Percentiles rank a stretch among this genome's conserved stretches.
Conservation (phyloP, 2,329 filamentous ascomycete species). For the Chrysoporthe cubensis region DNA sequence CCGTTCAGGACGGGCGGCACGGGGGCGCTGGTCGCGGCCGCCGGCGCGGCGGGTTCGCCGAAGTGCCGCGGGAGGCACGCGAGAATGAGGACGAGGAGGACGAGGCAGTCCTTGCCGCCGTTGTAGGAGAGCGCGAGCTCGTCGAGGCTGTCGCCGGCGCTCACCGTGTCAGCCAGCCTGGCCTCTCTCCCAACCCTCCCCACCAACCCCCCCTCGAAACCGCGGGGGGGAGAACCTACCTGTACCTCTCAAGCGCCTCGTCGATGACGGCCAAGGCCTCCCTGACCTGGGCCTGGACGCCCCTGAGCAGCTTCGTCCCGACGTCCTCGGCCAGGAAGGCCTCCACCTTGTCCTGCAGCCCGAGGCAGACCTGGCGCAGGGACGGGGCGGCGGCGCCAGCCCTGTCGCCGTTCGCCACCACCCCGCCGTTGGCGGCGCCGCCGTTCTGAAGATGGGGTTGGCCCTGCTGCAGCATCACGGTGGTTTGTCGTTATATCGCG, state of each 20-base stretch:
- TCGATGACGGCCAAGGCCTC: slow-evolving; percentile 74
- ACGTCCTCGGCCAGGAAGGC: slow-evolving; percentile 67
- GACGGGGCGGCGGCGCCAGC: slow-evolving; percentile 13
- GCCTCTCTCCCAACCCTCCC: background rate
- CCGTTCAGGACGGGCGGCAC: background rate
- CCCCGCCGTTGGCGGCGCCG: slow-evolving; percentile 15
- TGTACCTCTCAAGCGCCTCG: slow-evolving; percentile 75
- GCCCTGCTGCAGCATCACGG: slow-evolving; percentile 21
- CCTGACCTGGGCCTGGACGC: slow-evolving; percentile 75
- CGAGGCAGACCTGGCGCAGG: slow-evolving; percentile 47
- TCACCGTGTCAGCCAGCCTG: background rate
- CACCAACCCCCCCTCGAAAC: too few relatives aligned
- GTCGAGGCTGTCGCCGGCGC: slow-evolving; percentile 58
- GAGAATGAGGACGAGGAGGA: slow-evolving; percentile 86
- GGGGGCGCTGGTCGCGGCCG: slow-evolving; percentile 22
- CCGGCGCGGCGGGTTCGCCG: slow-evolving; percentile 36
- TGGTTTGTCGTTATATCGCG: slow-evolving; percentile 13
- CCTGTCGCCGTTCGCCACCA: background rate
- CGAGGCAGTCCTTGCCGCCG: slow-evolving; percentile 96
- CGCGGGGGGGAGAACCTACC: slow-evolving; percentile 51
- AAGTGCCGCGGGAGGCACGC: slow-evolving; percentile 56
- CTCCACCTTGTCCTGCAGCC: slow-evolving; percentile 63
- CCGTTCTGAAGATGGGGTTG: slow-evolving; percentile 21
- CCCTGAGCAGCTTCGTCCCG: slow-evolving; percentile 56
- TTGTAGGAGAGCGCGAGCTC: slow-evolving; percentile 94